Evolutionary conservation across 306 rosid species (phyloP).

Genomic region (Rosa lucieae): DNA sequence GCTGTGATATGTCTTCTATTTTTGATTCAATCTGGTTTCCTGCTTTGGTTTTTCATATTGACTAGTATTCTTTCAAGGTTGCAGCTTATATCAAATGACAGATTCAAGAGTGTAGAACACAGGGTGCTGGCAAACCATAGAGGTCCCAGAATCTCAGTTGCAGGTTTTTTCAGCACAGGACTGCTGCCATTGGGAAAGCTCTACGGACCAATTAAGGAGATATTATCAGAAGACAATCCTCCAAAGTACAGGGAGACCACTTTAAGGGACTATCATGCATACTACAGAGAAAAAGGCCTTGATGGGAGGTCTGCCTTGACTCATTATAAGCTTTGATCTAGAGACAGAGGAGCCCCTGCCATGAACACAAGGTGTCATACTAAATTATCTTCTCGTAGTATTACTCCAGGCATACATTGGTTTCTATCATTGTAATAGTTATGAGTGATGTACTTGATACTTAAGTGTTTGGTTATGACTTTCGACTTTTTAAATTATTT

Average conservation of each 20-base stretch:
- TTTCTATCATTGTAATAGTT: not conserved
- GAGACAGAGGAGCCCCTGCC: not conserved
- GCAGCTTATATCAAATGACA: slow-evolving; percentile 38
- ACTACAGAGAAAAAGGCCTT: slow-evolving; percentile 7
- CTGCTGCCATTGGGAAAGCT: not conserved
- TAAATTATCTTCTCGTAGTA: not conserved
- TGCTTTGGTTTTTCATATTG: not conserved
- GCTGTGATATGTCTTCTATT: not conserved
- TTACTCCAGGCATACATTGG: not conserved
- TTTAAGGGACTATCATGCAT: not conserved
- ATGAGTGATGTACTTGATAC: no score
- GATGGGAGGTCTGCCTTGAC: slow-evolving; percentile 23
- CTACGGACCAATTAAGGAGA: slow-evolving; percentile 8
- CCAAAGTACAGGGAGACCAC: slow-evolving; percentile 11
- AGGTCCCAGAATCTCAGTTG: slow-evolving; percentile 18
- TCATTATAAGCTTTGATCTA: slow-evolving; percentile 8
- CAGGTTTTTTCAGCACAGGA: not conserved
- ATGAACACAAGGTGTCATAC: not conserved
- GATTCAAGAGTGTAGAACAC: slow-evolving; percentile 42
- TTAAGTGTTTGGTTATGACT: no score
- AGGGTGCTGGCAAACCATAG: slow-evolving; percentile 26
- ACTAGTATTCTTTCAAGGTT: not conserved
- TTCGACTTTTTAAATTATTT: no score
- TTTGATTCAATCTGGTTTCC: not conserved
- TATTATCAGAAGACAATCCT: slow-evolving; percentile 8